A percentile compares a stretch with the other conserved stretches of the same genome.
Conservation (phyloP, 352 stramenopile species). For the Elongisporangium senticosum region DNA sequence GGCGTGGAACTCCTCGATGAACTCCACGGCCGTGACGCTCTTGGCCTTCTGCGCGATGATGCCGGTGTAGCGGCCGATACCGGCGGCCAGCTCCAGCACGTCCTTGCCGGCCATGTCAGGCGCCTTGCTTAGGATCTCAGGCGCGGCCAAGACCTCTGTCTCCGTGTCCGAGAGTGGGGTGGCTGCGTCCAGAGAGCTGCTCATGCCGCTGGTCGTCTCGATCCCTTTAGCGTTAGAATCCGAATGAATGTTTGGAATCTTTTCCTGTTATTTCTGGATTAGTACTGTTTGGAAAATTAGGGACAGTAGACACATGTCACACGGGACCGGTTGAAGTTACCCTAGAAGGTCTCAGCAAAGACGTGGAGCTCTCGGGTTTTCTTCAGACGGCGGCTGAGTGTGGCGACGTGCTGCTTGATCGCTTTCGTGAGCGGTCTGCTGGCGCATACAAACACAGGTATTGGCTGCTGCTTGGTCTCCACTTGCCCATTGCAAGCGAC, state of each 20-base stretch:
- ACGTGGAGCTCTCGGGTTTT: constrained; percentile 9
- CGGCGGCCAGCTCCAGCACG: constrained; percentile 58
- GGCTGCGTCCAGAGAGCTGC: not conserved
- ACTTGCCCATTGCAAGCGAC: not conserved
- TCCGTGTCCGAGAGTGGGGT: not conserved
- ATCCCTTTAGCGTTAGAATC: too few species aligned
- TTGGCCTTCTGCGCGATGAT: constrained; percentile 43
- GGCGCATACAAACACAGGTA: constrained; percentile 22
- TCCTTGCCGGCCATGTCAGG: constrained; percentile 52
- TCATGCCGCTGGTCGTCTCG: not conserved
- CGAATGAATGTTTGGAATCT: not conserved
- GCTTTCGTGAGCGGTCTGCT: constrained; percentile 10
- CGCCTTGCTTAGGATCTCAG: constrained; percentile 70
- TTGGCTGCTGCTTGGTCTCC: not conserved
- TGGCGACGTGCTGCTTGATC: constrained; percentile 20
- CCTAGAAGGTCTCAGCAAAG: constrained; percentile 26
- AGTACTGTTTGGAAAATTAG: not conserved
- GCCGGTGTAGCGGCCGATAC: constrained; percentile 65
- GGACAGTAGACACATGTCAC: not conserved
- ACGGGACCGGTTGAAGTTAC: not conserved
- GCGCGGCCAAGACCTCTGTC: constrained; percentile 13
- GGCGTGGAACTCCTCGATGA: constrained; percentile 77
- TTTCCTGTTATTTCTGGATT: not conserved
- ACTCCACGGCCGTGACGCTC: constrained; percentile 60
- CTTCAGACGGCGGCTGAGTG: not conserved